These are phyloP conservation scores for Kappamyces sp. DNA, from an alignment of 192 early-diverging fungal genomes.

Conservation along the genomic window DNA sequence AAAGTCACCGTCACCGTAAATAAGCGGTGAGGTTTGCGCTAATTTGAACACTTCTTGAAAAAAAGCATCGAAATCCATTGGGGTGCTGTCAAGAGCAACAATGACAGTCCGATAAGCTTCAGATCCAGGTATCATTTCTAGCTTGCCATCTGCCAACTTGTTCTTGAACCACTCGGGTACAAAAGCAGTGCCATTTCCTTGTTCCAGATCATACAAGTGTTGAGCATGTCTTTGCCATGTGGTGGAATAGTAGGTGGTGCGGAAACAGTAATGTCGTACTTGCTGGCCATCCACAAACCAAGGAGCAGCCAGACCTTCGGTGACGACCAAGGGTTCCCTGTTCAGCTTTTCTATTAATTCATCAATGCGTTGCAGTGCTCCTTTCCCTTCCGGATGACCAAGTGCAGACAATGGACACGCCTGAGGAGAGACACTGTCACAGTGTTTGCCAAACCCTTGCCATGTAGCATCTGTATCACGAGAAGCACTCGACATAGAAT, in stretches of 20 bases:
- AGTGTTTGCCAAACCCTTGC: neutral
- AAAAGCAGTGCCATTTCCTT: slow-evolving; percentile 13
- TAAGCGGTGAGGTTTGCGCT: too few species aligned
- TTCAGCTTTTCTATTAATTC: neutral
- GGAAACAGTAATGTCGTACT: slow-evolving; percentile 1
- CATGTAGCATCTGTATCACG: neutral
- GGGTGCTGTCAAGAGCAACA: neutral
- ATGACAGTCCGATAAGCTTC: neutral
- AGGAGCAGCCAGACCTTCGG: slow-evolving; percentile 8
- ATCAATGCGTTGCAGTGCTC: neutral
- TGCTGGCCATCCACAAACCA: slow-evolving; percentile 2
- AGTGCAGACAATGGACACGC: neutral
- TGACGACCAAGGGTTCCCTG: neutral
- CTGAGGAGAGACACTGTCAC: neutral
- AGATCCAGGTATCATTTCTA: too few species aligned
- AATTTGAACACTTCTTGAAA: neutral
- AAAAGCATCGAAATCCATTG: neutral
- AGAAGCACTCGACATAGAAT: slow-evolving; percentile 2
- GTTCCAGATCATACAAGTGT: neutral
- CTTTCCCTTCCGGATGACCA: slow-evolving; percentile 4
- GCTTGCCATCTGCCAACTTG: too few species aligned
- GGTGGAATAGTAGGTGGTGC: slow-evolving; percentile 13
- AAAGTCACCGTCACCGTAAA: too few species aligned
- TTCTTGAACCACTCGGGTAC: too few species aligned
- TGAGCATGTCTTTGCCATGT: slow-evolving; percentile 17